Base-by-base conservation (phyloP, 345 rosid species). In the Lepidium africanum region DNA sequence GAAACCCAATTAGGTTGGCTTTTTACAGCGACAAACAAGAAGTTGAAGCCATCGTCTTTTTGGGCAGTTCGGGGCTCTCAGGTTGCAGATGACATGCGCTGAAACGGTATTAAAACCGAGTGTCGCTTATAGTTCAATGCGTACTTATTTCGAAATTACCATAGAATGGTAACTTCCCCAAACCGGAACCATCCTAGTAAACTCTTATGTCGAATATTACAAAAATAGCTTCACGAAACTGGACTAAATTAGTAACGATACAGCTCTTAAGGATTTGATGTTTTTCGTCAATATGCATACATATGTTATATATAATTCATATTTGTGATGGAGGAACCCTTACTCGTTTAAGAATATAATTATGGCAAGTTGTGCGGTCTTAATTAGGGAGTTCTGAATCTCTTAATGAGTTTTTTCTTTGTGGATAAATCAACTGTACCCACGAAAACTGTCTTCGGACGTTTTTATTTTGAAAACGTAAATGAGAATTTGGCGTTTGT, bases 31-130 rank as follows among this genome's bases (percentile, higher is more conserved):
- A 87, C 84, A 9, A 84, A 80, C 59, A 75, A 71, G 37, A 84
- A 79, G 63, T 52, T 93, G 85, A 88, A 81, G 84, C 99, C 99
- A 45, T 76, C 65, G 56, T 87, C 84, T 8, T 94, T 94, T 61
- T 91, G 99, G 97, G 99, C 91, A 25, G 83, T 91, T 56, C 84
- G 95, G 7, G 82, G 91, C 80, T 76, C 92, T 56, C 88, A 83
- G 69, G 92, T 94, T 59, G 86, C 81, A 1, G 91, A 86, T 74
- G 81, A 80, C 71, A 71, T 41, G 66, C 59, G 41, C 50, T 73
- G 71, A 71, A 38, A 49, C 3, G 3, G 30, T 30, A 49, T 14
- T 61, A 30, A 25, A 38, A 23, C 36, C 51, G 53, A 8, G 40
- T 53, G 56, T 35, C 69, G 19, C 58, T 56, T n/a, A 15, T 9